These are phyloP conservation scores for Rutstroemia sp. DNA, from an alignment of 2,329 filamentous ascomycete species.

Conservation along the genomic window DNA sequence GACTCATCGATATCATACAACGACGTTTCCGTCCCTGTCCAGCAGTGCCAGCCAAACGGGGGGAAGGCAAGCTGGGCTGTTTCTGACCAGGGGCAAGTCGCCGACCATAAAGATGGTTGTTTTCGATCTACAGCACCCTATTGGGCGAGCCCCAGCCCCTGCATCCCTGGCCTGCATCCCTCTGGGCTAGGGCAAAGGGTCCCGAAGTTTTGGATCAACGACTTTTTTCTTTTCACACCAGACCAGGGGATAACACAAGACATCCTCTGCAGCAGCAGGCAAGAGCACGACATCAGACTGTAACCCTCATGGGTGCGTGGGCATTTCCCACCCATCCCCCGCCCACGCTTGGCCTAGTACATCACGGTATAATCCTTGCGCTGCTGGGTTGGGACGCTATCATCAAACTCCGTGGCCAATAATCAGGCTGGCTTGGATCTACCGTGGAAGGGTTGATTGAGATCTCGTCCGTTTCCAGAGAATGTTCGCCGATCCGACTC, in stretches of 20 bases:
- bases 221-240: not conserved
- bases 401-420: too few species aligned
- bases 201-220: conserved; percentile 9
- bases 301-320: not conserved
- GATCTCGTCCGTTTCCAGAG: too few species aligned
- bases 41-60: too few species aligned
- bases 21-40: too few species aligned
- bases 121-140: not conserved
- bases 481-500: too few species aligned
- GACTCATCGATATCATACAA: not conserved
- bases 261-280: not conserved
- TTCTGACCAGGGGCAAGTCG: conserved; percentile 3
- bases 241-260: not conserved
- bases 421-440: too few species aligned
- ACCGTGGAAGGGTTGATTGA: too few species aligned
- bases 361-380: too few species aligned
- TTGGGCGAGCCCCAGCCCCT: not conserved
- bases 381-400: too few species aligned
- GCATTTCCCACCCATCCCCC: too few species aligned
- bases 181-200: not conserved
- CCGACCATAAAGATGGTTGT: conserved; percentile 2
- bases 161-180: not conserved
- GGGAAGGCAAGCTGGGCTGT: not conserved
- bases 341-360: too few species aligned
- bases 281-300: not conserved